These are phyloP conservation scores for Ophiostoma pallidulum DNA, from an alignment of 2,329 filamentous ascomycete species.

Conservation along the genomic window DNA sequence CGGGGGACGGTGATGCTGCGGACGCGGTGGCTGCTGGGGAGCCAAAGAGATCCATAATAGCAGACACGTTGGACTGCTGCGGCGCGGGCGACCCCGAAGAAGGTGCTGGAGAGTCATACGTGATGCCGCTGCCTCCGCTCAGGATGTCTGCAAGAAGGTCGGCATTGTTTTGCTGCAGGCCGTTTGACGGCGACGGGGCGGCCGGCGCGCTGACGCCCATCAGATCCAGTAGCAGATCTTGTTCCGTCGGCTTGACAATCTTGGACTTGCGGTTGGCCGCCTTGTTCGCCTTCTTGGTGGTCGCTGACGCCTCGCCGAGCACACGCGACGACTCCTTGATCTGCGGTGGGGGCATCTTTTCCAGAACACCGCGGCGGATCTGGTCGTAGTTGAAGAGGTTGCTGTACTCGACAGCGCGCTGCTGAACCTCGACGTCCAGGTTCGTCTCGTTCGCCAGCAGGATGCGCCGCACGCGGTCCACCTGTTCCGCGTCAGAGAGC, in stretches of 20 bases:
- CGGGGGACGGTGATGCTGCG: conserved; percentile 30
- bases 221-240: conserved; percentile 83
- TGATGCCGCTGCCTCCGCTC: conserved; percentile 56
- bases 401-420: conserved; percentile 87
- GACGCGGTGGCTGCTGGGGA: conserved; percentile 23
- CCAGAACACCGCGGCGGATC: conserved; percentile 79
- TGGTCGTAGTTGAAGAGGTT: conserved; percentile 90
- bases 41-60: conserved; percentile 87
- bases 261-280: conserved; percentile 65
- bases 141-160: conserved; percentile 89
- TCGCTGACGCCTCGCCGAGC: conserved; percentile 60
- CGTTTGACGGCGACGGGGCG: conserved; percentile 41
- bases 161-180: conserved; percentile 64
- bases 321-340: conserved; percentile 93
- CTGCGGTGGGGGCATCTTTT: conserved; percentile 96
- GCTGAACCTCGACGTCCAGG: conserved; percentile 90
- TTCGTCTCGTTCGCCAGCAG: conserved; percentile 73
- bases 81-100: conserved; percentile 39
- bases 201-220: conserved; percentile 65
- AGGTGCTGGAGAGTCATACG: conserved; percentile 25
- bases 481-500: conserved; percentile 70
- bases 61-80: conserved; percentile 48
- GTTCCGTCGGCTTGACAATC: conserved; percentile 73
- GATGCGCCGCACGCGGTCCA: conserved; percentile 74
- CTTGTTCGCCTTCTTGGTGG: conserved; percentile 52